Percentiles rank a stretch among this genome's conserved stretches.
Evolutionary conservation across 306 rosid genomes (phyloP).

Genomic region (Castanopsis chinensis): DNA sequence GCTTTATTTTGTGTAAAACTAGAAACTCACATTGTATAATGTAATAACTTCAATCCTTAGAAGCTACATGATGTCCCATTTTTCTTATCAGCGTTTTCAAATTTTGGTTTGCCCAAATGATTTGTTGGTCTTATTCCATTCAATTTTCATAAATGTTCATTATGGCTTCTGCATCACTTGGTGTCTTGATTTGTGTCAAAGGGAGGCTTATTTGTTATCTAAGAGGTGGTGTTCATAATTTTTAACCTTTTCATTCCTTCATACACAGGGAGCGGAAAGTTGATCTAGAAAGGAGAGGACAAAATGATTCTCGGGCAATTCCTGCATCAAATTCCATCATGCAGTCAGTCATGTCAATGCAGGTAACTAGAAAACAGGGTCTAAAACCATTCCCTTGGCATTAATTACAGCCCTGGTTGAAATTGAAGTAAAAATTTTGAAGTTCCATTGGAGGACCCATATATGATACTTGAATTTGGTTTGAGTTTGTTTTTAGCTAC

Average conservation of each 20-base stretch:
- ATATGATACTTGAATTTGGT: too few species aligned
- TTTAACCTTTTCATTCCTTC: conserved; percentile 12
- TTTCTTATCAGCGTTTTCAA: neutral
- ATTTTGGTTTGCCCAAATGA: conserved; percentile 1
- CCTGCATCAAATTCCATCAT: conserved; percentile 34
- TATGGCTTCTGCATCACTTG: conserved; percentile 15
- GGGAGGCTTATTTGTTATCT: conserved; percentile 3
- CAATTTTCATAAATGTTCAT: neutral
- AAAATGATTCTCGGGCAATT: conserved; percentile 33
- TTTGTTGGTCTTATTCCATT: conserved; percentile 10
- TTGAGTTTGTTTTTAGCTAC: too few species aligned
- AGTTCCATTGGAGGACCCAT: too few species aligned
- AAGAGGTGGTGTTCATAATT: conserved; percentile 1
- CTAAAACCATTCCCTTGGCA: neutral
- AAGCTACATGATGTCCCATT: neutral
- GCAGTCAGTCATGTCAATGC: conserved; percentile 28
- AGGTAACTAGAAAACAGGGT: conserved; percentile 44
- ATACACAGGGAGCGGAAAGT: conserved; percentile 40
- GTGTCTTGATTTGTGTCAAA: conserved; percentile 9
- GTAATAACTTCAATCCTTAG: conserved; percentile 9
- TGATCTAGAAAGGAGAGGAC: conserved; percentile 48
- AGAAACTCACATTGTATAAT: neutral
- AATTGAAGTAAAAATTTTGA: neutral
- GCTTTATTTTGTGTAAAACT: neutral
- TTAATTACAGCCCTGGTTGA: conserved; percentile 7